Base-by-base conservation (phyloP, 1,284 basidiomycete genomes). In the Ustilago bromivora region DNA sequence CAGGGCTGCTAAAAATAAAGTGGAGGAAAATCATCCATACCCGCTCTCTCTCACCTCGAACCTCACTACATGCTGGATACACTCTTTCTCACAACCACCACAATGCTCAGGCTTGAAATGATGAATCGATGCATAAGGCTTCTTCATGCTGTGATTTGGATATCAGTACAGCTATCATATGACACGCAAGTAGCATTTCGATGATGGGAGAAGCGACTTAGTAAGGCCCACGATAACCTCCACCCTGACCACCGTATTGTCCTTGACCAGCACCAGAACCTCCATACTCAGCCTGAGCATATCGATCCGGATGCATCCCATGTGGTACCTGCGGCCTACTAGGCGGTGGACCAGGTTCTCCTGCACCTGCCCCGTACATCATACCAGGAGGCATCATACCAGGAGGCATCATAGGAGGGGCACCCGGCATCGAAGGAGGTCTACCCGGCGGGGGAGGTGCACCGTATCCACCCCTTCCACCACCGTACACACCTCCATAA, bases 241-340 rank as follows among this genome's bases (percentile, higher is more conserved):
- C 59, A n/a, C 43, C 43, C 43, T 46, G 43, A 46, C 43, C 43
- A 46, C 19, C 43, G 19, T 46, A 46, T 19, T 55, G 62, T 12
- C 41, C 61, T 43, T 73, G 65, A 28, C 17, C 34, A 13, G 43
- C 12, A 8, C 17, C 34, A 13, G 43, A 7, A 8, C 78, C 76
- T 10, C 79, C 75, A n/a, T 64, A 67, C 13, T 67, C 57, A 15
- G 72, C 70, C 59, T 80, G 78, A 2, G 74, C 74, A 46, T 72
- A 69, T 19, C 79, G 69, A 40, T 81, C 79, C 11, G 79, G 79
- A 66, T 81, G 79, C 71, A 81, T 81, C 5, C 78, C 78, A 52
- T 72, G 70, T 7, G 77, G 74, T 36, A 79, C 63, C n/a, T 34
- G 66, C n/a, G 72, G 76, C 23, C 70, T 62, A 9, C 65, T 58